Percentiles rank a stretch among this genome's conserved stretches.
Evolutionary conservation across 2,329 filamentous ascomycete genomes (phyloP).

Genomic region (Pseudogymnoascus sp.): DNA sequence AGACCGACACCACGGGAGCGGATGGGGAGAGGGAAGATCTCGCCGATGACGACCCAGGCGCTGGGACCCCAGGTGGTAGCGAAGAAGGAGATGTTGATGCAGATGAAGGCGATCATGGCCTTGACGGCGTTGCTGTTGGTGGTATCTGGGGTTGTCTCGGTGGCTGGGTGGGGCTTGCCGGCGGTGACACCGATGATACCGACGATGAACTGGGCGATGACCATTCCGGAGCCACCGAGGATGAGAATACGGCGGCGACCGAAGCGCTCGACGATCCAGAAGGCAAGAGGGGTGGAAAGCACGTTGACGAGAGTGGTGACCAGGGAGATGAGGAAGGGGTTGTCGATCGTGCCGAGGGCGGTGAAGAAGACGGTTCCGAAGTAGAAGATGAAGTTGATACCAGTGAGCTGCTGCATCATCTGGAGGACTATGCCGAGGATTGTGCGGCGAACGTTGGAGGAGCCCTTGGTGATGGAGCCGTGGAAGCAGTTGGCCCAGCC

Average conservation of each 20-base stretch:
- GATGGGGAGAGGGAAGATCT: conserved; percentile 80
- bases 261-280: conserved; percentile 75
- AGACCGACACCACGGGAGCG: conserved; percentile 77
- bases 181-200: conserved; percentile 48
- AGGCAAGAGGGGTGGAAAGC: conserved; percentile 66
- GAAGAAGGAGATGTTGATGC: conserved; percentile 88
- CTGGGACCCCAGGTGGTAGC: conserved; percentile 78
- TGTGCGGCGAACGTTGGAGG: conserved; percentile 61
- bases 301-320: conserved; percentile 36
- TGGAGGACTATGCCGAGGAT: conserved; percentile 67
- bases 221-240: conserved; percentile 71
- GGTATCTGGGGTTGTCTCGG: conserved; percentile 63
- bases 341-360: conserved; percentile 51
- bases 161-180: conserved; percentile 42
- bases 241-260: conserved; percentile 76
- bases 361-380: conserved; percentile 80
- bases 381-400: conserved; percentile 91
- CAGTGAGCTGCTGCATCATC: conserved; percentile 72
- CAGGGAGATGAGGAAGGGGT: conserved; percentile 52
- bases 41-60: conserved; percentile 75
- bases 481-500: conserved; percentile 63
- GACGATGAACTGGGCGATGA: conserved; percentile 75
- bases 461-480: conserved; percentile 52
- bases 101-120: conserved; percentile 76
- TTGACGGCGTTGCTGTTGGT: conserved; percentile 43